Percentiles rank a stretch among this genome's conserved stretches.
These are phyloP conservation scores for Stagonosporopsis chrysanthemi DNA, from an alignment of 2,329 filamentous ascomycete genomes.

Conservation along the genomic window DNA sequence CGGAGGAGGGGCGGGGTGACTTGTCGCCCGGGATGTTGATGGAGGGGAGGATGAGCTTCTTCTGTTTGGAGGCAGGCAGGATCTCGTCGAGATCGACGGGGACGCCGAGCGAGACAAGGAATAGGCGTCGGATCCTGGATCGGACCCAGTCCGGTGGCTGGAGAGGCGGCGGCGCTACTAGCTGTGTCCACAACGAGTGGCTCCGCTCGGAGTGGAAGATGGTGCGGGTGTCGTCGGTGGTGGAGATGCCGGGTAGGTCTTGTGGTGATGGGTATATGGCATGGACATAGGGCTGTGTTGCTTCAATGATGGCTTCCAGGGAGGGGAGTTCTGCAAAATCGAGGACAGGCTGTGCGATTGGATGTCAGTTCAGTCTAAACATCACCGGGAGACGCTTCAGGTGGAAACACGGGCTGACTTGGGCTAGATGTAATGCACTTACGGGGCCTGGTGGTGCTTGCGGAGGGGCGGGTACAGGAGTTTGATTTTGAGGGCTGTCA, in stretches of 20 bases:
- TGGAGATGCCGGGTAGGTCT: constrained; percentile 55
- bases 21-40: constrained; percentile 57
- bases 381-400: constrained; percentile 40
- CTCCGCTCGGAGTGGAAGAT: constrained; percentile 80
- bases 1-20: constrained; percentile 48
- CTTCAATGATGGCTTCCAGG: constrained; percentile 65
- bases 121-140: constrained; percentile 90
- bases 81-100: constrained; percentile 98
- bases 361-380: constrained; percentile 42
- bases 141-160: constrained; percentile 98
- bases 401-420: constrained; percentile 35
- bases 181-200: constrained; percentile 92
- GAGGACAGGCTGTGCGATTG: constrained; percentile 65
- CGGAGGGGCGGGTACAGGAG: constrained; percentile 51
- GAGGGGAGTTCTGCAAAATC: constrained; percentile 69
- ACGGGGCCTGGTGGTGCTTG: constrained; percentile 56
- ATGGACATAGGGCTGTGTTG: constrained; percentile 71
- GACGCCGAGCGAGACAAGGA: constrained; percentile 93
- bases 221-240: constrained; percentile 38
- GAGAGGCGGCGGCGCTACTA: constrained; percentile 91
- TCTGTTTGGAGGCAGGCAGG: constrained; percentile 94
- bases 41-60: constrained; percentile 93
- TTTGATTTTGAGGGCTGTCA: constrained; percentile 49
- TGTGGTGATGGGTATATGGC: constrained; percentile 60
- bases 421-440: constrained; percentile 53